A percentile compares a stretch with the other conserved stretches of the same genome.
phyloP scores from a whole-genome alignment of 2,329 filamentous ascomycete genomes.

The Hypomyces rosellus region DNA sequence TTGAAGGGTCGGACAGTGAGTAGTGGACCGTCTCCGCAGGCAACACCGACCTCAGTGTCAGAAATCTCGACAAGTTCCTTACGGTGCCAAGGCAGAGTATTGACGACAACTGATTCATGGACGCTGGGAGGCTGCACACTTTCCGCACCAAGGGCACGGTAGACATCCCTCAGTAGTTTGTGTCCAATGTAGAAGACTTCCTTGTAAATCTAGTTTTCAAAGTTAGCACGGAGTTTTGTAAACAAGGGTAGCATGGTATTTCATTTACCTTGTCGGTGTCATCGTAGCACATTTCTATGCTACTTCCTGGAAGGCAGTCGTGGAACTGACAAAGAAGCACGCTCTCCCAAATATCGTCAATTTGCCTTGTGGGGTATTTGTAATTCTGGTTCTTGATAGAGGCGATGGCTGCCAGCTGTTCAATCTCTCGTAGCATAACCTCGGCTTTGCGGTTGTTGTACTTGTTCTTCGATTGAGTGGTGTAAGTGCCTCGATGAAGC shows the following conservation, averaged over 20 bases:
- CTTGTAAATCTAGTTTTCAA: slow-evolving; percentile 68
- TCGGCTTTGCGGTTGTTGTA: slow-evolving; percentile 85
- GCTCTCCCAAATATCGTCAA: slow-evolving; percentile 93
- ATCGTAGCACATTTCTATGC: slow-evolving; percentile 96
- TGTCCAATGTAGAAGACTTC: slow-evolving; percentile 73
- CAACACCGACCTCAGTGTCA: slow-evolving; percentile 45
- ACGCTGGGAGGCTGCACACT: slow-evolving; percentile 33
- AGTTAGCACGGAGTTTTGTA: slow-evolving; percentile 44
- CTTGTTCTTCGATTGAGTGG: slow-evolving; percentile 96
- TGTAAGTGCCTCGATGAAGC: slow-evolving; percentile 93
- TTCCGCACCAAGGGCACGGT: slow-evolving; percentile 59
- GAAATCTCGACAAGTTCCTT: slow-evolving; percentile 65
- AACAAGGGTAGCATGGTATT: too few species aligned
- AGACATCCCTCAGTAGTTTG: slow-evolving; percentile 63
- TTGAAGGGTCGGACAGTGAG: slow-evolving; percentile 47
- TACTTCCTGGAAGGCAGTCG: slow-evolving; percentile 90
- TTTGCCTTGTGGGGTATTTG: slow-evolving; percentile 87
- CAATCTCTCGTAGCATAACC: slow-evolving; percentile 77
- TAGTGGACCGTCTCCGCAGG: slow-evolving; percentile 49
- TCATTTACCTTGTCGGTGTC: slow-evolving; percentile 70
- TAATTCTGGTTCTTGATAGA: slow-evolving; percentile 67
- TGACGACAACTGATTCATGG: slow-evolving; percentile 59
- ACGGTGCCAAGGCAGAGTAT: slow-evolving; percentile 82
- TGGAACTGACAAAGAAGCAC: slow-evolving; percentile 95
- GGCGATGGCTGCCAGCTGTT: slow-evolving; percentile 79